phyloP scores from a whole-genome alignment of 2,329 filamentous ascomycete species.

The Diaporthe caulivora region DNA sequence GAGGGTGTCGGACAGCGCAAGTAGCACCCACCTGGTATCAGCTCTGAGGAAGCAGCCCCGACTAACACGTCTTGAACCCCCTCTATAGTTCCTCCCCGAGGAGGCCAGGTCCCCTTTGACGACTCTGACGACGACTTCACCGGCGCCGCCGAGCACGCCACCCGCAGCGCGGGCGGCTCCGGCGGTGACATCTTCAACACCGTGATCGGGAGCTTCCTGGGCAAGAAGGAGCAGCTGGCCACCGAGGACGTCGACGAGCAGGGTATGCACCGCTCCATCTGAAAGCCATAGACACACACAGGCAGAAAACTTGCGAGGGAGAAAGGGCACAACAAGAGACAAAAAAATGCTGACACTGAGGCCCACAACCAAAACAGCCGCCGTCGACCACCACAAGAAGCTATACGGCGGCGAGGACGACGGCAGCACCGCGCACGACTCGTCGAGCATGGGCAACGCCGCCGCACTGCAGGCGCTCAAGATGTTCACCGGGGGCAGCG shows the following conservation, averaged over 20 bases:
- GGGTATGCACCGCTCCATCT: slow-evolving; percentile 49
- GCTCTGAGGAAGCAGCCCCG: not conserved
- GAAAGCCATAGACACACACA: not conserved
- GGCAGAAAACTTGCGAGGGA: not conserved
- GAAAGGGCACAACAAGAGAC: not conserved
- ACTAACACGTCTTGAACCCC: slow-evolving; percentile 9
- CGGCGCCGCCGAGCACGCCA: slow-evolving; percentile 62
- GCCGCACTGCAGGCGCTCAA: slow-evolving; percentile 87
- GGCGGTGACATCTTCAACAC: slow-evolving; percentile 64
- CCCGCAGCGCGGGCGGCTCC: slow-evolving; percentile 58
- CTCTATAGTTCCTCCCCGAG: slow-evolving; percentile 40
- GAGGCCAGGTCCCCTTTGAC: slow-evolving; percentile 49
- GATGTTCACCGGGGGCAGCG: slow-evolving; percentile 74
- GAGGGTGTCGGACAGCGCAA: slow-evolving; percentile 37
- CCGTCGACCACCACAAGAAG: slow-evolving; percentile 80
- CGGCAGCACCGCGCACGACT: slow-evolving; percentile 59
- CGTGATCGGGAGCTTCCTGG: slow-evolving; percentile 60
- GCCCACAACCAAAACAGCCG: slow-evolving; percentile 58
- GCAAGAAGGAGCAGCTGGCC: slow-evolving; percentile 63
- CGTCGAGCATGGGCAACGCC: slow-evolving; percentile 73
- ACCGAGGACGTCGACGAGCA: slow-evolving; percentile 63
- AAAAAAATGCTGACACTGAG: not conserved
- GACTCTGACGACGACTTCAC: slow-evolving; percentile 60
- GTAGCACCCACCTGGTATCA: slow-evolving; percentile 36
- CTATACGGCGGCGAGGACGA: slow-evolving; percentile 72